Base-by-base conservation (phyloP, 2,329 filamentous ascomycete species). In the Plenodomus biglobosus region DNA sequence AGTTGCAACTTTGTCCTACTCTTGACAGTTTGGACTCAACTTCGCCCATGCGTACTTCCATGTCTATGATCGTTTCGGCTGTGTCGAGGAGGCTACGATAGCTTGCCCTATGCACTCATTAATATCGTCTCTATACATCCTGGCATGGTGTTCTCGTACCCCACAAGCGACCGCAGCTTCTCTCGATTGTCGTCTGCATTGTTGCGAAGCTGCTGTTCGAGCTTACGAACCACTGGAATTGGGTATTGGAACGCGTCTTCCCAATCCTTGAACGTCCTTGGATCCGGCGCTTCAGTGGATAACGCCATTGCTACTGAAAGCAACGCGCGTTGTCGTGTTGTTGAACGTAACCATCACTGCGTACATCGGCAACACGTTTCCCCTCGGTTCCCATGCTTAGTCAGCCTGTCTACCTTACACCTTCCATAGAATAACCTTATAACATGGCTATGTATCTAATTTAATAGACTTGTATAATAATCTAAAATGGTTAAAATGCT, bases 11-110 rank as follows among this genome's bases (percentile, higher is more conserved):
- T 36, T 82, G 82, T 38, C 90, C 89, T 75, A 96, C 86, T 50
- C 79, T 79, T 15, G 81, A 81, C 42, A 97, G 79, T 32, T 85
- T 82, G 4, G 78, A 76, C 71, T 96, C 90, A 15, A 90, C 86
- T 11, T 78, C 75, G 52, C 86, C 82, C 75, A 94, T 92, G 66
- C 92, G 85, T 34, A 73, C 74, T 58, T 90, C 87, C 90, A 97
- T 96, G 52, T 85, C 82, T 45, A 96, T 87, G 58, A 97, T 97
- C n/a, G 86, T 86, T 73, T 96, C 92, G 45, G 92, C 92, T 0
- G 92, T 96, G 43, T 89, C 89, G 20, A 97, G 84, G 8, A 97
- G 84, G 62, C 94, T 90, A 59, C 92, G 88, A 73, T 97, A 97
- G 64, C 83, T 82, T 60, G 81, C 77, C 17, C 82, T 85, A 58